phyloP scores from a whole-genome alignment of 148 eudicot genomes.

The Vaccinium darrowii region DNA sequence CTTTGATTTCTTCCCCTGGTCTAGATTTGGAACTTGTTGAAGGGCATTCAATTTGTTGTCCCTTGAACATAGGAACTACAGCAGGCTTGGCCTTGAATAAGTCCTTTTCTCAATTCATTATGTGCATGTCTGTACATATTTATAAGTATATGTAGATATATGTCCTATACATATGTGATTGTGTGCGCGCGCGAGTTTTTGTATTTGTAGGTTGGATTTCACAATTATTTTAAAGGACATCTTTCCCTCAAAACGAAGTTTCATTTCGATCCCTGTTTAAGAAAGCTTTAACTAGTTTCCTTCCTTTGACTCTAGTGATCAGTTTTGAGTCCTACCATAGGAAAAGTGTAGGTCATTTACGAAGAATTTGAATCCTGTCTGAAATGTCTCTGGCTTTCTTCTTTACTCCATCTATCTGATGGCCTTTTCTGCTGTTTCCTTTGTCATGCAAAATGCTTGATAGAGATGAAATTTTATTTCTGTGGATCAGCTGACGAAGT shows the following conservation, averaged over 20 bases:
- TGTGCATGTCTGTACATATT: background rate
- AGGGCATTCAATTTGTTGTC: background rate
- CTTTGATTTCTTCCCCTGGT: background rate
- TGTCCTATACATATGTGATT: background rate
- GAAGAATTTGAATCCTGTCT: background rate
- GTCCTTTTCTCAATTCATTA: background rate
- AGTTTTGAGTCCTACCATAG: background rate
- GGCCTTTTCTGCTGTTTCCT: background rate
- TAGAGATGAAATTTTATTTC: background rate
- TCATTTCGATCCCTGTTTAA: background rate
- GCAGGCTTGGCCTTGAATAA: background rate
- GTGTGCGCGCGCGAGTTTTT: background rate
- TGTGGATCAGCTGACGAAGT: background rate
- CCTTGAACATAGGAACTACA: background rate
- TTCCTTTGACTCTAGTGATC: background rate
- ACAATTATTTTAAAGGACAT: conserved; percentile 8
- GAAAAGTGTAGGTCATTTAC: background rate
- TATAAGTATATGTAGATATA: background rate
- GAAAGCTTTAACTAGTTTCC: background rate
- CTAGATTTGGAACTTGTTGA: background rate
- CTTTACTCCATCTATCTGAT: background rate
- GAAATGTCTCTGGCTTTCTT: background rate
- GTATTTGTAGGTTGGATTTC: background rate
- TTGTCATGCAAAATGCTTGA: background rate
- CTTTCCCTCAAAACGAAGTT: background rate